Conservation (phyloP, 202 grass and related monocot genomes). For the Elaeis oleifera region DNA sequence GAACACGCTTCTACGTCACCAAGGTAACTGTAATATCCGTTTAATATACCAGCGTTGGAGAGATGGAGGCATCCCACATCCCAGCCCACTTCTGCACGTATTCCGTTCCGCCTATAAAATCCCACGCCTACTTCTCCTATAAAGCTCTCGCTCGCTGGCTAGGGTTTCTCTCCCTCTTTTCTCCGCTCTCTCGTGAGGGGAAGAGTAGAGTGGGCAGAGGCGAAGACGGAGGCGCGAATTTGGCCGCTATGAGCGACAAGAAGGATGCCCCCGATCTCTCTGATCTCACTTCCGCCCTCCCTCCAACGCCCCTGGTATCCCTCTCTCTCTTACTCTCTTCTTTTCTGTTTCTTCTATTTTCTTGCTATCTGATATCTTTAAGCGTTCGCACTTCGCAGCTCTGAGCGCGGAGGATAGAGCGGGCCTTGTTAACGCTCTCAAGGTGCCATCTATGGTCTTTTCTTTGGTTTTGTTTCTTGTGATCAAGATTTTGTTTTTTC, state of each 20-base stretch:
- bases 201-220: not conserved
- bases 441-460: slow-evolving; percentile 2
- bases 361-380: not conserved
- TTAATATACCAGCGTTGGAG: too few relatives aligned
- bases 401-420: slow-evolving; percentile 17
- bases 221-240: not conserved
- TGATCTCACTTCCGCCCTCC: slow-evolving; percentile 4
- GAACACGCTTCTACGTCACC: too few relatives aligned
- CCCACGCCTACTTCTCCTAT: too few relatives aligned
- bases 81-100: too few relatives aligned
- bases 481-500: not conserved
- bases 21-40: too few relatives aligned
- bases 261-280: slow-evolving; percentile 6
- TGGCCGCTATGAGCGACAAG: not conserved
- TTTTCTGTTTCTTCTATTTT: not conserved
- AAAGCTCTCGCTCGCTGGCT: not conserved
- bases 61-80: too few relatives aligned
- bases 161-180: not conserved
- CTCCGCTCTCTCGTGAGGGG: not conserved
- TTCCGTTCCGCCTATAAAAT: too few relatives aligned
- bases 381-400: slow-evolving; percentile 6
- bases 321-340: not conserved
- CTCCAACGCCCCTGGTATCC: too few relatives aligned
- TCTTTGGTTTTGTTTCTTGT: not conserved
- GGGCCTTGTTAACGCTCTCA: slow-evolving; percentile 14